Evolutionary conservation across 78 protist genomes (phyloP), one percentile per base, ranked within the genome.

Genomic region (Polysphondylium violaceum): DNA sequence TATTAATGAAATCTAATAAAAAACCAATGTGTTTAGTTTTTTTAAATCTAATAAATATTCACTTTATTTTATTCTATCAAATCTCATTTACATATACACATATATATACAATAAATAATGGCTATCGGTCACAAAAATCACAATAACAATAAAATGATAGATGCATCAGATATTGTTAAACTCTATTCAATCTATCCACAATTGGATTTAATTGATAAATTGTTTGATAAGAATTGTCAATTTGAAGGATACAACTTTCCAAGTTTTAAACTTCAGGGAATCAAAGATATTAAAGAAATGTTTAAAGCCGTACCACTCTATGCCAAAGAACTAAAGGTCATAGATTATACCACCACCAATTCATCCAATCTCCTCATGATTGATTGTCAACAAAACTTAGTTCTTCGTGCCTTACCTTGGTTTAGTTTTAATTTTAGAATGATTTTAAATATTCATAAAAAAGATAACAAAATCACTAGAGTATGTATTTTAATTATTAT

Each of bases 221-320:
- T 69, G 40, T 69, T 83, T 41, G 91, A 38, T 4, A 29, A 58
- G 0, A 55, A 83, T 33, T 51, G 74, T 29, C 56, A 83, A 11
- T 83, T 83, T 51, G 79, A 56, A 64, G 91, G 72, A 3, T 40
- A 41, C 16, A 50, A 50, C 51, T 33, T 72, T 21, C 91, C 91
- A 69, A 74, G 77, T 33, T 83, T 67, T 53, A 59, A 56, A 35
- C 51, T 69, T 0, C 41, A 33, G 56, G 91, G 91, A 4, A 83
- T 68, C 1, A 67, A 83, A 11, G 31, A 72, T 35, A 59, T 83
- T 31, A 50, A 68, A 11, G 79, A 83, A 58, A 44, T 83, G 0
- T 83, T 83, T 47, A 83, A 69, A 29, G 79, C 79, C 12, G 69
- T 83, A 44, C 47, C 72, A 19, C 40, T 83, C 17, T 83, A 83